Conservation (phyloP, 2,329 filamentous ascomycete genomes). For the Aspergillus aculeatinus region DNA sequence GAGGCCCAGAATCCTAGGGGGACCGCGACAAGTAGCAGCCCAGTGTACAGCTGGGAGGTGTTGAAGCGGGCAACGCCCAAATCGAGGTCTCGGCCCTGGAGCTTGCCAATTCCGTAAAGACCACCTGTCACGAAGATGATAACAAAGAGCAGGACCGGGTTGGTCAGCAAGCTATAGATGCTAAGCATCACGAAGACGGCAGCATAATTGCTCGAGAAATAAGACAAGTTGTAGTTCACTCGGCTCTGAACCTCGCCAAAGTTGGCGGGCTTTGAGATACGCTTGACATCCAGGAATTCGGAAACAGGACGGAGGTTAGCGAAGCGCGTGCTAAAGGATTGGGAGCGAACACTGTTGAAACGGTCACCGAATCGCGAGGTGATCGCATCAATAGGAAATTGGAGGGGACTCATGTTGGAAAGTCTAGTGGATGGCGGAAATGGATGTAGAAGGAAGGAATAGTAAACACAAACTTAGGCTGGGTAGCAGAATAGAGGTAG, state of each 20-base stretch:
- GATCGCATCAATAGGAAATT: slow-evolving; percentile 87
- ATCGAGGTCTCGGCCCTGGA: slow-evolving; percentile 84
- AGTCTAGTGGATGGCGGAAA: neutral
- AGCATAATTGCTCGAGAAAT: slow-evolving; percentile 99
- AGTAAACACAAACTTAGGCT: slow-evolving; percentile 1
- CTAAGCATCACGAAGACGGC: slow-evolving; percentile 91
- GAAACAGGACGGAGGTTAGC: slow-evolving; percentile 86
- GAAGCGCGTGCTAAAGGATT: slow-evolving; percentile 78
- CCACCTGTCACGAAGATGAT: slow-evolving; percentile 83
- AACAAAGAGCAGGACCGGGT: slow-evolving; percentile 82
- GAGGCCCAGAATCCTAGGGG: slow-evolving; percentile 83
- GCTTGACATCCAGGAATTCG: slow-evolving; percentile 96
- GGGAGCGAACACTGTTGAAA: slow-evolving; percentile 77
- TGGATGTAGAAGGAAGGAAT: neutral
- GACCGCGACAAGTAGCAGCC: slow-evolving; percentile 76
- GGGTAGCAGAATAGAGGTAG: neutral
- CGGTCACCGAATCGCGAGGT: slow-evolving; percentile 91
- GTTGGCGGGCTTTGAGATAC: slow-evolving; percentile 88
- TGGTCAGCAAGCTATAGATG: slow-evolving; percentile 92
- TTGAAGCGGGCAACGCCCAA: slow-evolving; percentile 79
- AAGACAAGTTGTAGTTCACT: slow-evolving; percentile 93
- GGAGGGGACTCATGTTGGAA: slow-evolving; percentile 74
- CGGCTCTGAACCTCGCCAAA: slow-evolving; percentile 87
- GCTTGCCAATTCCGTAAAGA: slow-evolving; percentile 87
- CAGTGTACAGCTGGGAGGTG: slow-evolving; percentile 91